phyloP scores from a whole-genome alignment of 352 stramenopile species.

The Pythium phragmitis region DNA sequence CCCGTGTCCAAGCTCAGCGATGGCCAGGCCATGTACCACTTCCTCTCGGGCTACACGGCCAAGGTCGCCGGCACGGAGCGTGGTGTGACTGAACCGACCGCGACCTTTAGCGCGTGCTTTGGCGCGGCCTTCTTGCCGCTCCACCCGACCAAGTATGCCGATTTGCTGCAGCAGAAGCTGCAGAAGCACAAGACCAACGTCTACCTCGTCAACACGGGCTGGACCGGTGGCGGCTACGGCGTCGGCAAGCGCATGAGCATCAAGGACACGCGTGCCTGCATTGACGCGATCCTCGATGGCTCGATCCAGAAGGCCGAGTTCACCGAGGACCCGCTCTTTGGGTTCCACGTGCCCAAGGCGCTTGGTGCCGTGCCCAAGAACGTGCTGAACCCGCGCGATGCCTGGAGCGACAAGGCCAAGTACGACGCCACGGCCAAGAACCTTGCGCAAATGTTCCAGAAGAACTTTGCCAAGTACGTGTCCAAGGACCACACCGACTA shows the following conservation, averaged over 20 bases:
- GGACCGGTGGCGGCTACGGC: conserved; percentile 94
- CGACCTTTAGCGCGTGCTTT: conserved; percentile 59
- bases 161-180: conserved; percentile 60
- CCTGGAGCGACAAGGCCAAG: conserved; percentile 74
- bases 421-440: conserved; percentile 76
- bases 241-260: conserved; percentile 97
- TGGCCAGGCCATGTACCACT: conserved; percentile 96
- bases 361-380: conserved; percentile 68
- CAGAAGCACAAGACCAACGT: conserved; percentile 44
- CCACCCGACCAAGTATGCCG: conserved; percentile 54
- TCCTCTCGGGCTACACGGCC: conserved; percentile 54
- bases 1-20: conserved; percentile 91
- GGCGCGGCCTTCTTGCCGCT: conserved; percentile 55
- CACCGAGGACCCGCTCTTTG: conserved; percentile 70
- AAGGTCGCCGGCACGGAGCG: conserved; percentile 58
- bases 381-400: conserved; percentile 72
- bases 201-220: conserved; percentile 93
- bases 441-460: conserved; percentile 71
- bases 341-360: conserved; percentile 60
- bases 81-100: conserved; percentile 50
- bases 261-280: conserved; percentile 70
- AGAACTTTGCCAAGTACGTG: conserved; percentile 94
- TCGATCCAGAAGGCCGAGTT: conserved; percentile 69
- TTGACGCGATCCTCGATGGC: conserved; percentile 71
- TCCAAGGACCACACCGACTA: conserved; percentile 94